A percentile compares a stretch with the other conserved stretches of the same genome.
These are phyloP conservation scores for Paramecium tetraurelia DNA, from an alignment of 73 alveolate genomes.

Conservation along the genomic window DNA sequence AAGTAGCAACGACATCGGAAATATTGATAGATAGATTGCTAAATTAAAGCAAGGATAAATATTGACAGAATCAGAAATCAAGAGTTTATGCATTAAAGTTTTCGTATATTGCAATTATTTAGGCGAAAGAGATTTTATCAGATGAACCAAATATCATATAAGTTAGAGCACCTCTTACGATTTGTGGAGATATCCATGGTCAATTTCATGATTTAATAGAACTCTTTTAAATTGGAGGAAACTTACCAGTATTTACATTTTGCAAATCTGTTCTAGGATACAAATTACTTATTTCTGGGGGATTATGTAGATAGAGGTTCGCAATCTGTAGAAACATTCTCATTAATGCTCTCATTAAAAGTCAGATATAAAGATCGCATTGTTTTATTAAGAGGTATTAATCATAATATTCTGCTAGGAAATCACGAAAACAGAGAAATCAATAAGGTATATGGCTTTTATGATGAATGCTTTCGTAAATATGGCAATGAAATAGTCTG, in stretches of 20 bases:
- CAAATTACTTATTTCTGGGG: conserved; percentile 86
- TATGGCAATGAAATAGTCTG: conserved; percentile 93
- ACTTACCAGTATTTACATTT: conserved; percentile 64
- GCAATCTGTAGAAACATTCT: conserved; percentile 82
- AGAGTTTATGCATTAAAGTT: conserved; percentile 72
- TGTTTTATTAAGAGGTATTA: conserved; percentile 68
- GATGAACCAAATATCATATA: conserved; percentile 71
- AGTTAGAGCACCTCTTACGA: conserved; percentile 86
- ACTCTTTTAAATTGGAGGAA: conserved; percentile 79
- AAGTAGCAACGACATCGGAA: conserved; percentile 18
- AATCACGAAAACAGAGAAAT: conserved; percentile 84
- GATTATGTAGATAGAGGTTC: conserved; percentile 90
- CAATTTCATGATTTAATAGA: conserved; percentile 93
- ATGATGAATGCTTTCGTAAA: conserved; percentile 92
- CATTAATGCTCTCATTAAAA: conserved; percentile 76
- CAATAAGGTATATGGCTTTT: conserved; percentile 89
- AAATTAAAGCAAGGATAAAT: conserved; percentile 61
- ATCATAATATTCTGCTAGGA: conserved; percentile 40
- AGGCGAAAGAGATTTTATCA: conserved; percentile 88
- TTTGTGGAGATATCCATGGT: conserved; percentile 98
- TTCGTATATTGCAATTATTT: neutral
- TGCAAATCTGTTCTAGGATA: conserved; percentile 57
- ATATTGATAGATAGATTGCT: conserved; percentile 5
- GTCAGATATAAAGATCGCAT: conserved; percentile 83
- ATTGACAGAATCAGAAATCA: conserved; percentile 76